Conservation (phyloP, 345 rosid species). For the Eucalyptus grandis region DNA sequence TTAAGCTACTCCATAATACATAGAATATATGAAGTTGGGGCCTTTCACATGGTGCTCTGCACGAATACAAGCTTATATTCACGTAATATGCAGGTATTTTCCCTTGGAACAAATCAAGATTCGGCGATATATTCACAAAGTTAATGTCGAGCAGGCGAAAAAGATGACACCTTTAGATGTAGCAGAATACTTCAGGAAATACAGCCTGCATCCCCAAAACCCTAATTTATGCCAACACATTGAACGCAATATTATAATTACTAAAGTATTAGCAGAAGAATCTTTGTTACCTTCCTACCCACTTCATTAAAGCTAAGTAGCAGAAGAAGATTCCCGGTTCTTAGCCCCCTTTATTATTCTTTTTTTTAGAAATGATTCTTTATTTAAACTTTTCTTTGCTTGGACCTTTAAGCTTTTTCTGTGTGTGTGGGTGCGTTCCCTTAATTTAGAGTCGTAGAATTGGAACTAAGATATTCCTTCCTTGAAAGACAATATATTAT, state of each 20-base stretch:
- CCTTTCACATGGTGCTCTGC: not conserved
- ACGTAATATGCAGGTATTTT: not conserved
- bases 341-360: constrained; percentile 28
- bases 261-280: constrained; percentile 9
- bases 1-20: not conserved
- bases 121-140: not conserved
- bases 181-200: not conserved
- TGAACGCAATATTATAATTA: not conserved
- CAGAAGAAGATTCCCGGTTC: constrained; percentile 50
- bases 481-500: constrained; percentile 43
- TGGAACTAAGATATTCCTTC: constrained; percentile 76
- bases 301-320: constrained; percentile 62
- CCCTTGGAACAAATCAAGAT: not conserved
- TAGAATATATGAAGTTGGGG: not conserved
- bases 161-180: not conserved
- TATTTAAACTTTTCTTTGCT: not conserved
- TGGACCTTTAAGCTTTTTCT: constrained; percentile 23
- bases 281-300: constrained; percentile 66
- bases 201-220: not conserved
- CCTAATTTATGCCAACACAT: not conserved
- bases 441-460: constrained; percentile 74
- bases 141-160: not conserved
- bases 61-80: not conserved
- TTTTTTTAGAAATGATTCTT: not conserved
- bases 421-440: constrained; percentile 30